Percentiles rank a stretch among this genome's conserved stretches.
These are phyloP conservation scores for Fusarium euwallaceae DNA, from an alignment of 2,329 filamentous ascomycete species.

Conservation along the genomic window DNA sequence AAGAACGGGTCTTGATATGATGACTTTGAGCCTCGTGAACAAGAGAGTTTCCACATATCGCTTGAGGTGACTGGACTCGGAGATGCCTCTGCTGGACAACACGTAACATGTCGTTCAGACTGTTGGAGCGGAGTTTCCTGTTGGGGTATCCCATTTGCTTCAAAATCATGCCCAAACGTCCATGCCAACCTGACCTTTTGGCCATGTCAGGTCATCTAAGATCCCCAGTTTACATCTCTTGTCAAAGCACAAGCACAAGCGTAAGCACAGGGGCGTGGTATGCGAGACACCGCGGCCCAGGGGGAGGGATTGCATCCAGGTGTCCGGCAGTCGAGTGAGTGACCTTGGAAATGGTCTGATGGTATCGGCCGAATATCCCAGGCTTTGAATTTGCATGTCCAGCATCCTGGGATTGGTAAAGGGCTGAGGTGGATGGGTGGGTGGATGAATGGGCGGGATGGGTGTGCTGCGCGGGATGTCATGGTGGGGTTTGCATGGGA, in stretches of 20 bases:
- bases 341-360: conserved; percentile 5
- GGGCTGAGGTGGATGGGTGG: conserved; percentile 6
- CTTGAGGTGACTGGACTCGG: not conserved
- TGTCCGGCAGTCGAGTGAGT: conserved; percentile 25
- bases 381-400: not conserved
- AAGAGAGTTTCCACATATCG: not conserved
- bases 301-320: not conserved
- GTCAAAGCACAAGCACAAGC: conserved; percentile 2
- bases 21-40: not conserved
- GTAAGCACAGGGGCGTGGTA: conserved; percentile 9
- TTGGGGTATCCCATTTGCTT: not conserved
- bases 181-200: conserved; percentile 5
- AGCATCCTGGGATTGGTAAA: conserved; percentile 8
- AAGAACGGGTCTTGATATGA: not conserved
- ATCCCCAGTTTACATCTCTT: conserved; percentile 11
- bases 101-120: not conserved
- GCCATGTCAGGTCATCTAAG: conserved; percentile 5
- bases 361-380: conserved; percentile 2
- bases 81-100: not conserved
- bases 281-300: not conserved
- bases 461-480: conserved; percentile 36
- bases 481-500: conserved; percentile 30
- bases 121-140: not conserved
- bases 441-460: not conserved
- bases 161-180: conserved; percentile 13